These are phyloP conservation scores for Erodium maritimum DNA, from an alignment of 345 rosid species.

Conservation along the genomic window DNA sequence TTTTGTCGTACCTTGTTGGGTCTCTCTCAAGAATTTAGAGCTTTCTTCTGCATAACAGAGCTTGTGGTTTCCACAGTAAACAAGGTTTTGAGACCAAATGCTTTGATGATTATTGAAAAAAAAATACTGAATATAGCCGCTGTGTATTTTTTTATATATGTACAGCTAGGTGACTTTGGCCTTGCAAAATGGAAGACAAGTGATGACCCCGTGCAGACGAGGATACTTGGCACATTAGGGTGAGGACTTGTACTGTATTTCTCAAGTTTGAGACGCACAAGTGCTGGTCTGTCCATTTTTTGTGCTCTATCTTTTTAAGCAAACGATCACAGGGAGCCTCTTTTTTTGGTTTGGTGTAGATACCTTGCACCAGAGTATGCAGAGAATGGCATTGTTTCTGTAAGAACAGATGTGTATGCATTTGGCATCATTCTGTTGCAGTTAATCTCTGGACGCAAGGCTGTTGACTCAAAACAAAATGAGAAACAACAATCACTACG, in stretches of 20 bases:
- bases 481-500: slow-evolving; percentile 30
- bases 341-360: slow-evolving; percentile 16
- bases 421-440: slow-evolving; percentile 46
- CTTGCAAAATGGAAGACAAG: slow-evolving; percentile 51
- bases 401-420: slow-evolving; percentile 52
- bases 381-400: slow-evolving; percentile 44
- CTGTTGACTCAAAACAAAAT: slow-evolving; percentile 12
- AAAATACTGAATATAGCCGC: too few relatives aligned
- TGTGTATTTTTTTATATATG: slow-evolving; percentile 1
- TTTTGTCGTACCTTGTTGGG: too few relatives aligned
- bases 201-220: slow-evolving; percentile 37
- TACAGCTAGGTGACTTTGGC: slow-evolving; percentile 63
- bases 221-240: slow-evolving; percentile 62
- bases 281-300: too few relatives aligned
- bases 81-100: too few relatives aligned
- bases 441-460: slow-evolving; percentile 44
- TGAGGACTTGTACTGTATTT: slow-evolving; percentile 7
- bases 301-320: too few relatives aligned
- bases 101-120: too few relatives aligned
- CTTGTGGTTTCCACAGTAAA: too few relatives aligned
- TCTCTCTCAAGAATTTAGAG: too few relatives aligned
- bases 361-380: slow-evolving; percentile 62
- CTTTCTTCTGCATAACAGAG: too few relatives aligned
- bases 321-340: too few relatives aligned
- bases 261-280: too few relatives aligned